Base-by-base conservation (phyloP, 345 rosid species). In the Hibiscus mutabilis region DNA sequence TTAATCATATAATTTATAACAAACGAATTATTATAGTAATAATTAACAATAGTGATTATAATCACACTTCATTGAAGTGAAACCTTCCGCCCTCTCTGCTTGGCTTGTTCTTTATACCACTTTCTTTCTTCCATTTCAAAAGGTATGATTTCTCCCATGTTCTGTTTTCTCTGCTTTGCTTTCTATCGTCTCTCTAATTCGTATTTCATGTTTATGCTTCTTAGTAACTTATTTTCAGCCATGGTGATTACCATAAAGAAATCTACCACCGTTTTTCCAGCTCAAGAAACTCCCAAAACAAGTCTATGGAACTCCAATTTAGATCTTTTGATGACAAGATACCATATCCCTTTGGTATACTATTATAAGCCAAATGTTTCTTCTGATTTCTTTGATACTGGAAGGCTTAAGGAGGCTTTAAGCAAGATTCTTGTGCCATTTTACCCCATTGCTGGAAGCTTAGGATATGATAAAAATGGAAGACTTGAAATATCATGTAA, bases 351-450 rank as follows among this genome's bases (percentile, higher is more conserved):
- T 18, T 18, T 22, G 1, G 25, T 53, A 53, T 53, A 19, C 11
- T 53, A 2, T 10, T 53, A 18, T 9, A 53, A 18, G 58, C 25
- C 58, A 1, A 18, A 53, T 53, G 58, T 13, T 19, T 55, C 12
- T 55, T 55, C 14, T 2, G 27, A 7, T 55, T 55, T 55, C 27
- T 55, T 55, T 21, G 14, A 19, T 3, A 22, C 59, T 10, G 59
- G 59, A 55, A 55, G 13, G 59, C 59, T 55, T 55, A 55, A 55
- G 14, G 59, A 55, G 59, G 59, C 59, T 55, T 55, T 55, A 55
- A 55, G 25, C 25, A 55, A 55, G 14, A 9, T 55, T 55, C 59
- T 55, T 21, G 59, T 55, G 27, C 27, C 59, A 19, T 55, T 55
- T 55, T 55, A 55, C 59, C 59, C 59, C 2, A 1, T 19, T 19